Percentiles rank a stretch among this genome's conserved stretches.
These are phyloP conservation scores for Mycena maculata DNA, from an alignment of 768 basidiomycete species.

Conservation along the genomic window DNA sequence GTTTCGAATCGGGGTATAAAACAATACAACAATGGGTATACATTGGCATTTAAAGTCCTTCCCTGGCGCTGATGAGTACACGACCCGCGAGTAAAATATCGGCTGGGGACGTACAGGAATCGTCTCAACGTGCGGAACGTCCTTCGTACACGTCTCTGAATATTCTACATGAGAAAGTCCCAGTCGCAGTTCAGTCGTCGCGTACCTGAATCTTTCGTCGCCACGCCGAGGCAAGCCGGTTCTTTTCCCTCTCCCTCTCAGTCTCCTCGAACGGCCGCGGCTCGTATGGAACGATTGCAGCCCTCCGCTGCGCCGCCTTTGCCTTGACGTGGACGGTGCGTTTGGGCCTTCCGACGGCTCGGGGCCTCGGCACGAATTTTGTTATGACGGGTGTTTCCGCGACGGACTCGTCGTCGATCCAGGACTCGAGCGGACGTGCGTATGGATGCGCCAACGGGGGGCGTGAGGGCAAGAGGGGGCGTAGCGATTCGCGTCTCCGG, in stretches of 20 bases:
- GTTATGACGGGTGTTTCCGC: background rate
- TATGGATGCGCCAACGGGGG: slow-evolving; percentile 10
- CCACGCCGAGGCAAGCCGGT: slow-evolving; percentile 1
- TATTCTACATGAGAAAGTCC: no score
- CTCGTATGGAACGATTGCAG: slow-evolving; percentile 9
- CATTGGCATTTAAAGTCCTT: slow-evolving; percentile 11
- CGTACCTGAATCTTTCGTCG: slow-evolving; percentile 22
- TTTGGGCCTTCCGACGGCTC: background rate
- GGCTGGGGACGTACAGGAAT: slow-evolving; percentile 5
- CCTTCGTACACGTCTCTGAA: slow-evolving; percentile 17
- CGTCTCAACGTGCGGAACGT: slow-evolving; percentile 13
- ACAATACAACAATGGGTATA: no score
- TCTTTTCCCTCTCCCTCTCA: background rate
- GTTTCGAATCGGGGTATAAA: no score
- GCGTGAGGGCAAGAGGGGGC: background rate
- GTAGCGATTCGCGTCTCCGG: slow-evolving; percentile 8
- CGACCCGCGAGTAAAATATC: background rate
- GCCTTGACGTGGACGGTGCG: background rate
- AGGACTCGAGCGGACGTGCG: background rate
- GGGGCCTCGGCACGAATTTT: background rate
- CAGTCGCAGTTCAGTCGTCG: no score
- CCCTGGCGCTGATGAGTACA: background rate
- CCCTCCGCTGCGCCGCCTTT: background rate
- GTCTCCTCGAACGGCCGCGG: slow-evolving; percentile 8
- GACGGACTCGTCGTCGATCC: slow-evolving; percentile 25